Conservation (phyloP, 2,329 filamentous ascomycete genomes). For the Nannizzia gypsea region DNA sequence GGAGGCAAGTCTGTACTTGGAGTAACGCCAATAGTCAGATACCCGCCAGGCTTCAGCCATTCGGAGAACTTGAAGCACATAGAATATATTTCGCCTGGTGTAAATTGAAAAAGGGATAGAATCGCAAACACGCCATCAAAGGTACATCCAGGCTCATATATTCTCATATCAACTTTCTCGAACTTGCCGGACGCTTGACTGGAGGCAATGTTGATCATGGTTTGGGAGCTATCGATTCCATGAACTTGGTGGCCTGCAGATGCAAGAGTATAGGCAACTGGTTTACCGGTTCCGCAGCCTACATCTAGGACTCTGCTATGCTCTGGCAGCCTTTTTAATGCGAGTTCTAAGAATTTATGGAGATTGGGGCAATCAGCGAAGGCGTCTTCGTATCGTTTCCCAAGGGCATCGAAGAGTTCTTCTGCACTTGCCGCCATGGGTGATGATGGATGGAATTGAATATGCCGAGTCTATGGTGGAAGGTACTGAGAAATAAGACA, state of each 20-base stretch:
- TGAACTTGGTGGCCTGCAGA: constrained; percentile 14
- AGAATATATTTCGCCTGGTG: constrained; percentile 10
- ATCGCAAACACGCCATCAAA: constrained; percentile 14
- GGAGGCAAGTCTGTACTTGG: constrained; percentile 7
- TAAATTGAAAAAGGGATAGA: constrained; percentile 13
- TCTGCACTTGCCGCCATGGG: not conserved
- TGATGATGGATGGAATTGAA: not conserved
- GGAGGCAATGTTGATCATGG: constrained; percentile 14
- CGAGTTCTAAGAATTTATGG: constrained; percentile 5
- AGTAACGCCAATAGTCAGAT: constrained; percentile 10
- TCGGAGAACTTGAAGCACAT: constrained; percentile 10
- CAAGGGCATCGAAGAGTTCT: constrained; percentile 12
- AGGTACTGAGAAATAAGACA: not conserved
- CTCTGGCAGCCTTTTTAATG: constrained; percentile 1
- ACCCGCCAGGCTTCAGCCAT: constrained; percentile 12
- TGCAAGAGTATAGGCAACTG: constrained; percentile 11
- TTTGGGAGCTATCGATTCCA: constrained; percentile 14
- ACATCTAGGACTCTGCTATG: constrained; percentile 14
- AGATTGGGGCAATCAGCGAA: constrained; percentile 10
- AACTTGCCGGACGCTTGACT: constrained; percentile 13
- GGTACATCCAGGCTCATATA: constrained; percentile 4
- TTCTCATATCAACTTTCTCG: constrained; percentile 14
- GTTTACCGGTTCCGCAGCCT: constrained; percentile 16
- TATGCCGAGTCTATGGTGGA: not conserved
- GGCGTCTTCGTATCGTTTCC: constrained; percentile 14